A percentile compares a stretch with the other conserved stretches of the same genome.
Evolutionary conservation across 208 protist genomes (phyloP).

Genomic region (Trypanosoma conorhini): DNA sequence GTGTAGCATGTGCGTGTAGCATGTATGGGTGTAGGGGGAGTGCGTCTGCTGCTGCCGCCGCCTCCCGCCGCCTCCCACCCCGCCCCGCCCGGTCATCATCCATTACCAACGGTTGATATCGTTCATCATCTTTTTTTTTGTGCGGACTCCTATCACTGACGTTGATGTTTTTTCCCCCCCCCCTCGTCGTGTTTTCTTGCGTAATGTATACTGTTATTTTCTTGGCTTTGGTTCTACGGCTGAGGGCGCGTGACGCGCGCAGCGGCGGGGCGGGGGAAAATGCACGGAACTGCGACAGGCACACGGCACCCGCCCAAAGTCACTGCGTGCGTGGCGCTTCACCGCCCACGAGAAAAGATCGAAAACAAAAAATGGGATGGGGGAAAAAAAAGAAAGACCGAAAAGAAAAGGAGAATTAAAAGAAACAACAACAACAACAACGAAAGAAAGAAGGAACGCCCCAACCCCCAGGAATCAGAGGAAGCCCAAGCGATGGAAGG

Average conservation of each 20-base stretch:
- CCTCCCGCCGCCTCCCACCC: not conserved
- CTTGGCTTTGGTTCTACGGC: not conserved
- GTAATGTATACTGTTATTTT: not conserved
- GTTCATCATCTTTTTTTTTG: not conserved
- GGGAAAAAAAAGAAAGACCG: not conserved
- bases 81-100: not conserved
- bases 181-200: conserved; percentile 14
- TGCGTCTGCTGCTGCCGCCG: not conserved
- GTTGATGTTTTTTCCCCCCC: not conserved
- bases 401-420: not conserved
- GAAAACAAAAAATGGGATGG: not conserved
- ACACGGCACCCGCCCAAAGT: not conserved
- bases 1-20: too few relatives aligned
- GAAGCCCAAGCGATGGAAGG: too few relatives aligned
- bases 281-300: not conserved
- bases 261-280: too few relatives aligned
- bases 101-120: not conserved
- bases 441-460: not conserved
- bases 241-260: not conserved
- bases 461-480: not conserved
- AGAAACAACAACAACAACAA: too few relatives aligned
- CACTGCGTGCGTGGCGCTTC: not conserved
- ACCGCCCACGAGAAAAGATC: not conserved
- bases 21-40: too few relatives aligned
- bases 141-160: not conserved